phyloP scores from a whole-genome alignment of 2,329 filamentous ascomycete species.

The Diaporthe aspalathi region DNA sequence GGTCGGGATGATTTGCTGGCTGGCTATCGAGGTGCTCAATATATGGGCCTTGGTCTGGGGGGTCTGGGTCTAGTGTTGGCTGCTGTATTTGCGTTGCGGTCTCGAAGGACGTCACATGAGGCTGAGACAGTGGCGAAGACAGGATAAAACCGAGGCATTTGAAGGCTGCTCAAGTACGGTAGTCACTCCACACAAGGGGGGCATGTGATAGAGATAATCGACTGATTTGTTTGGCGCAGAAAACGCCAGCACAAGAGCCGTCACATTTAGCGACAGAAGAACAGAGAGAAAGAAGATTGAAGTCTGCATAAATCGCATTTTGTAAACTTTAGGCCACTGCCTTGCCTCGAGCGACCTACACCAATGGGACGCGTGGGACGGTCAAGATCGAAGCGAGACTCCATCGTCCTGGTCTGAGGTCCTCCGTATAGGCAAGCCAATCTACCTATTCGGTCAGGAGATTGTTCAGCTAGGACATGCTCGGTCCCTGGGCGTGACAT shows the following conservation, averaged over 20 bases:
- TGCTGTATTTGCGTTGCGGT: constrained; percentile 45
- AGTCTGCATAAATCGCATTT: background rate
- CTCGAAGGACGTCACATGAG: background rate
- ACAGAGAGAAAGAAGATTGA: too few species aligned
- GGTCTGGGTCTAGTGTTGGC: constrained; percentile 51
- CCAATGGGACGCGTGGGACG: background rate
- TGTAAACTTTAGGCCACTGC: too few species aligned
- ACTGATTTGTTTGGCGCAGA: background rate
- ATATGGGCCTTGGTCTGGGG: constrained; percentile 55
- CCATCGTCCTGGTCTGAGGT: background rate
- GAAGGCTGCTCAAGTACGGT: background rate
- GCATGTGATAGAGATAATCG: background rate
- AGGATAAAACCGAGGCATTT: background rate
- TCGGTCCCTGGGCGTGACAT: background rate
- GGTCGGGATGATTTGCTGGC: constrained; percentile 45
- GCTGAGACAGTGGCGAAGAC: background rate
- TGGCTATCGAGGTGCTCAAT: constrained; percentile 54
- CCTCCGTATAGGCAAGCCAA: background rate
- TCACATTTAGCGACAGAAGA: background rate
- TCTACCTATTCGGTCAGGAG: too few species aligned
- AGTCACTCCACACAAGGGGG: background rate
- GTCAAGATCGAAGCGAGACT: background rate
- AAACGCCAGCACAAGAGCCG: background rate
- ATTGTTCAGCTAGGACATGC: too few species aligned
- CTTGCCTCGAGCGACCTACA: background rate